phyloP scores from a whole-genome alignment of 1,139 yeast species.

The Scheffersomyces cryptocercus region DNA sequence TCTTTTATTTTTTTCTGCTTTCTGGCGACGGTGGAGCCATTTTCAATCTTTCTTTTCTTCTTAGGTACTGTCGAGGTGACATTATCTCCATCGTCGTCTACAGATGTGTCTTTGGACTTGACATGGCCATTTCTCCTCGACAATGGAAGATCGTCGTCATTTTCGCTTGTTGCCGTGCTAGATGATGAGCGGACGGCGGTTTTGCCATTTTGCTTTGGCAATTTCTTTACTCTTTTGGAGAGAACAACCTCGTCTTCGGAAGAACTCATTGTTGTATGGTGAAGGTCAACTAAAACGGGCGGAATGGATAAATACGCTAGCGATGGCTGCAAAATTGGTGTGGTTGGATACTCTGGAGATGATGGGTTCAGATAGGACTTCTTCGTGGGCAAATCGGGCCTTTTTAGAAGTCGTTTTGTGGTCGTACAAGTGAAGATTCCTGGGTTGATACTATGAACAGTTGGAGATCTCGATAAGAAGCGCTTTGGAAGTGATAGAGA shows the following conservation, averaged over 20 bases:
- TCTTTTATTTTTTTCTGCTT: conserved; percentile 1
- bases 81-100: conserved; percentile 1
- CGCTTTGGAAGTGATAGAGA: no score
- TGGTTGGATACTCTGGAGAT: no score
- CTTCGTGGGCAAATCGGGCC: no score
- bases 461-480: no score
- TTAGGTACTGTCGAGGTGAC: conserved; percentile 3
- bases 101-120: conserved; percentile 3
- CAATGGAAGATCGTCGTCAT: conserved; percentile 1
- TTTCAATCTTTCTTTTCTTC: conserved; percentile 4
- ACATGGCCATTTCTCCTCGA: background rate
- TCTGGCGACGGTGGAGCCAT: conserved; percentile 2
- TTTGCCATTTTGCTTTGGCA: conserved; percentile 2
- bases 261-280: background rate
- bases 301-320: no score
- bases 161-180: background rate
- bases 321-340: no score
- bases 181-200: background rate
- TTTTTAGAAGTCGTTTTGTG: no score
- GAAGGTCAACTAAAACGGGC: no score
- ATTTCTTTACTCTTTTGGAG: conserved; percentile 5
- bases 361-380: no score
- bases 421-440: no score
- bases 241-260: conserved; percentile 6
- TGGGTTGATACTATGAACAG: no score